phyloP scores from a whole-genome alignment of 1,139 yeast genomes.

The Kurtzmaniella natalensis region DNA sequence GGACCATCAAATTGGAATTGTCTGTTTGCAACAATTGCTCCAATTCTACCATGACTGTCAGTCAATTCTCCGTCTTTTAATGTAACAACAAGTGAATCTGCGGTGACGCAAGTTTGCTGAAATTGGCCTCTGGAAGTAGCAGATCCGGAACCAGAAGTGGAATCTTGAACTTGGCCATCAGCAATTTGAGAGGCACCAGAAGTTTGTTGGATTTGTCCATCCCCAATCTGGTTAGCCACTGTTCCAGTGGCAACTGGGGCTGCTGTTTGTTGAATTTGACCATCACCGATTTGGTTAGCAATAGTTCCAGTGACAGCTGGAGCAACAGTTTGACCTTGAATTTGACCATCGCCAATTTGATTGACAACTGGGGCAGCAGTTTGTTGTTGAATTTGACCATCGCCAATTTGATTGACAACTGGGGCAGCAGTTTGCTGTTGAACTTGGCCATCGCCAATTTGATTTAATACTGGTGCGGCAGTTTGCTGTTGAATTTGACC shows the following conservation, averaged over 20 bases:
- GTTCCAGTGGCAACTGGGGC: conserved; percentile 18
- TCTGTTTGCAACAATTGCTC: conserved; percentile 42
- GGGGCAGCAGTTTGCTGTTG: conserved; percentile 26
- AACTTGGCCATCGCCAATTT: conserved; percentile 40
- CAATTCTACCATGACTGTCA: conserved; percentile 34
- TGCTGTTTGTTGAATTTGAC: conserved; percentile 38
- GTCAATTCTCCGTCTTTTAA: conserved; percentile 26
- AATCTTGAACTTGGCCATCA: conserved; percentile 28
- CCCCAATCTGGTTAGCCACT: conserved; percentile 38
- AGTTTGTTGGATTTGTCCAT: conserved; percentile 40
- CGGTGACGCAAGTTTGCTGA: conserved; percentile 22
- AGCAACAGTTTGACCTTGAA: conserved; percentile 37
- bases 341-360: conserved; percentile 36
- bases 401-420: conserved; percentile 39
- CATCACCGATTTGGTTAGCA: conserved; percentile 37
- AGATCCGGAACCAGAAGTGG: conserved; percentile 5
- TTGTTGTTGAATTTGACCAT: conserved; percentile 42
- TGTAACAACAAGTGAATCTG: conserved; percentile 24
- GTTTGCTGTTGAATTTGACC: conserved; percentile 37
- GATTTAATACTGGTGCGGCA: conserved; percentile 15
- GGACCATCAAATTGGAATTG: conserved; percentile 46
- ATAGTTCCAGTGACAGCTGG: conserved; percentile 20
- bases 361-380: conserved; percentile 17
- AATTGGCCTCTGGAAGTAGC: conserved; percentile 8
- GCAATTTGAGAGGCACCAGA: conserved; percentile 17